Percentiles rank a stretch among this genome's conserved stretches.
These are phyloP conservation scores for Ricinus communis DNA, from an alignment of 345 rosid genomes.

Conservation along the genomic window DNA sequence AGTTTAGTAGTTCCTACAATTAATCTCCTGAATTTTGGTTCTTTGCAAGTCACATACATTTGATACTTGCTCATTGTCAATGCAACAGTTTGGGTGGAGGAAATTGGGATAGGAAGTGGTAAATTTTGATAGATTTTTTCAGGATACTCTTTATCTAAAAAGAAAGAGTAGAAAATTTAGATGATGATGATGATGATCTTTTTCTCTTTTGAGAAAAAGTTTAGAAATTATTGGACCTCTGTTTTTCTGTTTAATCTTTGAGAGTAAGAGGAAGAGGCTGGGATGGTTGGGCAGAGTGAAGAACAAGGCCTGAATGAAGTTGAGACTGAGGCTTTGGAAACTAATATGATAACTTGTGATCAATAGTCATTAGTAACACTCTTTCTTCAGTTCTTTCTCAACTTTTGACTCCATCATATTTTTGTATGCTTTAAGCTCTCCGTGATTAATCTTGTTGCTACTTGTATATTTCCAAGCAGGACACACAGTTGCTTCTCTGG, in stretches of 20 bases:
- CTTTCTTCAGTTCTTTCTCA: neutral
- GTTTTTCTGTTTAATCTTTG: neutral
- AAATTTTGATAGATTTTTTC: neutral
- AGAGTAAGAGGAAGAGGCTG: neutral
- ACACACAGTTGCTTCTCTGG: slow-evolving; percentile 94
- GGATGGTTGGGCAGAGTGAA: neutral
- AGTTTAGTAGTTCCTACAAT: neutral
- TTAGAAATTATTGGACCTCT: neutral
- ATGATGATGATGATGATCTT: too few relatives aligned
- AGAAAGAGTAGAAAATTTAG: neutral
- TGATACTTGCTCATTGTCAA: slow-evolving; percentile 1
- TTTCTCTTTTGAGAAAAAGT: neutral
- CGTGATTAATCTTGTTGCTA: neutral
- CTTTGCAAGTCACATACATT: neutral
- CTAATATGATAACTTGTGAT: slow-evolving; percentile 11
- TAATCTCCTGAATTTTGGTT: neutral
- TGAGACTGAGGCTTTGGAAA: slow-evolving; percentile 7
- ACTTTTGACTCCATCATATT: neutral
- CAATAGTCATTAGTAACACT: neutral
- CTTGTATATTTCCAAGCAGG: slow-evolving; percentile 45
- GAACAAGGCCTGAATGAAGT: neutral
- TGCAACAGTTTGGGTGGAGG: neutral
- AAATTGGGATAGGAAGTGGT: neutral
- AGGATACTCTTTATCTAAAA: neutral
- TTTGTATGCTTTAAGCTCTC: neutral